Evolutionary conservation across 2,329 filamentous ascomycete species (phyloP).

Genomic region (Fusarium nematophilum): DNA sequence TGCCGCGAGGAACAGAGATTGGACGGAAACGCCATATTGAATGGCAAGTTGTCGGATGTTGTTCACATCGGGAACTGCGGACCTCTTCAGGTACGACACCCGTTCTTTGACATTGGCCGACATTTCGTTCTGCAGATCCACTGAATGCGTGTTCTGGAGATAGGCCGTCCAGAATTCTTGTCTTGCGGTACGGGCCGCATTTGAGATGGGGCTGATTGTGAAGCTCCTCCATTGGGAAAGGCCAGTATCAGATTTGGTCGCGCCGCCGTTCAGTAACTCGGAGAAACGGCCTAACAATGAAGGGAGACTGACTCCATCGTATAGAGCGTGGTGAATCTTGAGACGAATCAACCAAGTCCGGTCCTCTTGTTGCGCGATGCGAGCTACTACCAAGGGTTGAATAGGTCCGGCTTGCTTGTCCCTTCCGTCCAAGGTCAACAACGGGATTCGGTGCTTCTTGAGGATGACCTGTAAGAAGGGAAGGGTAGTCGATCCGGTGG

Average conservation of each 20-base stretch:
- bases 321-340: slow-evolving; percentile 85
- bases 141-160: slow-evolving; percentile 38
- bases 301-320: slow-evolving; percentile 85
- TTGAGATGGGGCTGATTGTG: slow-evolving; percentile 16
- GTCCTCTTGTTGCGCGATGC: slow-evolving; percentile 10
- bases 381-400: slow-evolving; percentile 29
- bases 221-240: slow-evolving; percentile 45
- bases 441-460: slow-evolving; percentile 25
- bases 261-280: slow-evolving; percentile 13
- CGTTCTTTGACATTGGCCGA: slow-evolving; percentile 26
- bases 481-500: slow-evolving; percentile 56
- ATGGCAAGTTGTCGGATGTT: slow-evolving; percentile 51
- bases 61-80: slow-evolving; percentile 55
- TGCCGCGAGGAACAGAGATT: slow-evolving; percentile 80
- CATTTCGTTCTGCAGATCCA: background rate
- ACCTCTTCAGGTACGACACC: slow-evolving; percentile 56
- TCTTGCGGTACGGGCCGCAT: slow-evolving; percentile 25
- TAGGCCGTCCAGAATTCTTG: slow-evolving; percentile 57
- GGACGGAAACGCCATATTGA: slow-evolving; percentile 70
- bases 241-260: background rate
- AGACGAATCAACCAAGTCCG: slow-evolving; percentile 57
- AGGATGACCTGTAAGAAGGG: slow-evolving; percentile 75
- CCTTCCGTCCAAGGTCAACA: background rate
- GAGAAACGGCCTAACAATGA: slow-evolving; percentile 62
- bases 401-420: background rate